Base-by-base conservation (phyloP, 768 basidiomycete species). In the Mrakia blollopis region DNA sequence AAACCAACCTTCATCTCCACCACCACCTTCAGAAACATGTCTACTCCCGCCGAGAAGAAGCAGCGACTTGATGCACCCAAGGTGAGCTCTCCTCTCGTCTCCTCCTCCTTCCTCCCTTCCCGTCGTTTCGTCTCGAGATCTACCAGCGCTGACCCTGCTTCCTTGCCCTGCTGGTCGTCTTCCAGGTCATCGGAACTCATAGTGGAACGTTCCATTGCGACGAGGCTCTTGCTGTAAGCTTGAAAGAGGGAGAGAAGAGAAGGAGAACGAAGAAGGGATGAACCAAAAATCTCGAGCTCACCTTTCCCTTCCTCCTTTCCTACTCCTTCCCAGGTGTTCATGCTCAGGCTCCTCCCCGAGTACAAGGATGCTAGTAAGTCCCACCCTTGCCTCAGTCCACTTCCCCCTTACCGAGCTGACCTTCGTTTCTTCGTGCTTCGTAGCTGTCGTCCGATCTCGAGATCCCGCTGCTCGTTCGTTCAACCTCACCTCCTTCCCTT, bases 131-230 rank as follows among this genome's bases (percentile, higher is more conserved):
- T 21, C 13, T 47, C 39, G 44, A 47, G 44, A 10, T 16, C 44
- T 2, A 16, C 44, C 23, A 35, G 23, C 11, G 44, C 39, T 39
- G 65, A 39, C 65, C 28, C 14, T 62, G 61, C 16, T 30, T 28
- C 30, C 2, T 63, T 18, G 4, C 8, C 30, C 13, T 32, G 63
- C 28, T 37, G 18, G 1, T 13, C 30, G 61, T 30, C 4, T 1
- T 21, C 14, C 35, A 93, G 92, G 84, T 89, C 57, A 96, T 98
- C 81, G 94, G 94, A 47, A 97, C 95, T 1, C 94, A 98, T 84
- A 93, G 91, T 77, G 95, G 95, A 25, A 93, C 93, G 0, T 98
- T 98, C 83, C 95, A 99, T 81, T 95, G 93, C 83, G 96, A 99
- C 81, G 96, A 99, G 85, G 94, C 94, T 0, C 88, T 98, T 44